These are phyloP conservation scores for Aeschynomene evenia DNA, from an alignment of 306 rosid species.

Conservation along the genomic window DNA sequence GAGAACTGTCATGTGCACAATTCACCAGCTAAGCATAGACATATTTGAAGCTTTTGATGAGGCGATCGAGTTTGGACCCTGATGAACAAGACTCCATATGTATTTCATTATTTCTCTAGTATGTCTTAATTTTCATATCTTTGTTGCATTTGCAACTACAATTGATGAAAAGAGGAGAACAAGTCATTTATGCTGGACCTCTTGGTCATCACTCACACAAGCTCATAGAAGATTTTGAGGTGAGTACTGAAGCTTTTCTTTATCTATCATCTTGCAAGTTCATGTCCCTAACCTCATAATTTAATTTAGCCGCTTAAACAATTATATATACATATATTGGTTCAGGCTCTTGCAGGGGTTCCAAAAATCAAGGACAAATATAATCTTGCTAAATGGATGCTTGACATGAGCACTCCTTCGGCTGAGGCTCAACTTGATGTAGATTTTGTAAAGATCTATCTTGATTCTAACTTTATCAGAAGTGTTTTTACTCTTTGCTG, in stretches of 20 bases:
- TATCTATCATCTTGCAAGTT: background rate
- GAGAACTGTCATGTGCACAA: slow-evolving; percentile 42
- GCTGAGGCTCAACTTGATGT: slow-evolving; percentile 51
- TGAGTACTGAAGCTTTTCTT: slow-evolving; percentile 4
- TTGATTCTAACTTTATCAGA: slow-evolving; percentile 52
- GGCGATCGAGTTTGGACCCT: slow-evolving; percentile 4
- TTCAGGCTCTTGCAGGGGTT: slow-evolving; percentile 59
- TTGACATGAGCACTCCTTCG: slow-evolving; percentile 50
- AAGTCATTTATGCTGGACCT: slow-evolving; percentile 57
- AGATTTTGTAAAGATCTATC: slow-evolving; percentile 58
- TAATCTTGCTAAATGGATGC: slow-evolving; percentile 88
- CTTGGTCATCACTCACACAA: slow-evolving; percentile 46
- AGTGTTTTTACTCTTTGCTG: background rate
- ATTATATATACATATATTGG: background rate
- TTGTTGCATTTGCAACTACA: slow-evolving; percentile 36
- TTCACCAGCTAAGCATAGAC: slow-evolving; percentile 48
- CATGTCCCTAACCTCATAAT: too few relatives aligned
- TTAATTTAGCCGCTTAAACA: background rate
- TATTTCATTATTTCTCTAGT: background rate
- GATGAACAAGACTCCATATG: background rate
- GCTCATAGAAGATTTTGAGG: slow-evolving; percentile 35
- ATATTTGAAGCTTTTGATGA: slow-evolving; percentile 48
- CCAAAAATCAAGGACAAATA: slow-evolving; percentile 53
- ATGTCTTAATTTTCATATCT: background rate
- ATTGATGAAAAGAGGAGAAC: slow-evolving; percentile 49